Evolutionary conservation across 192 early-diverging fungal genomes (phyloP).

Genomic region (Umbelopsis isabellina): DNA sequence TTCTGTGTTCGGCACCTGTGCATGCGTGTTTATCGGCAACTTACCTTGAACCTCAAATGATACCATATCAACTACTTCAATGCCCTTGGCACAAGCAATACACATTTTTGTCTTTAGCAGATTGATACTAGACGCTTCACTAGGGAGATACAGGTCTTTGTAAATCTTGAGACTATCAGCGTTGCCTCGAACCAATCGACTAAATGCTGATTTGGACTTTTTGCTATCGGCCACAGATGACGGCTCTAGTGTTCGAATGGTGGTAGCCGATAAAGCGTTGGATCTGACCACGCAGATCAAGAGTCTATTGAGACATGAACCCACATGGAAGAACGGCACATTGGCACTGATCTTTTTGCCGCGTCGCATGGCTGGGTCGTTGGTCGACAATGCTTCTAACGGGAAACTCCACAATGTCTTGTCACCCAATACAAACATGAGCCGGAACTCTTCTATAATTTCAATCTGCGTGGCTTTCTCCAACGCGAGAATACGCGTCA

Average conservation of each 20-base stretch:
- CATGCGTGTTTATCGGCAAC: neutral
- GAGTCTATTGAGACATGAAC: conserved; percentile 28
- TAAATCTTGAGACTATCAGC: conserved; percentile 28
- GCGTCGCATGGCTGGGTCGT: conserved; percentile 35
- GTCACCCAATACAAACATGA: conserved; percentile 84
- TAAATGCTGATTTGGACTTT: conserved; percentile 32
- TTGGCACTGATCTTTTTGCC: conserved; percentile 34
- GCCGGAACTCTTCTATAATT: conserved; percentile 73
- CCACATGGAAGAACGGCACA: conserved; percentile 38
- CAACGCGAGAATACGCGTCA: conserved; percentile 62
- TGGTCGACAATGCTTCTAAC: conserved; percentile 47
- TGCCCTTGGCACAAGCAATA: conserved; percentile 88
- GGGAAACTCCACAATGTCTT: conserved; percentile 61
- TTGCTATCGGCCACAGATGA: conserved; percentile 20
- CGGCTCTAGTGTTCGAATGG: conserved; percentile 36
- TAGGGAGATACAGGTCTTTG: conserved; percentile 88
- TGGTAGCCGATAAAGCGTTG: conserved; percentile 27
- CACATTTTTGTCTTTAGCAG: conserved; percentile 84
- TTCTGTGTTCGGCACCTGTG: neutral
- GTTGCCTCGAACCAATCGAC: conserved; percentile 25
- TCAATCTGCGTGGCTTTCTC: conserved; percentile 88
- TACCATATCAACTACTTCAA: conserved; percentile 91
- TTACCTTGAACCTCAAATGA: conserved; percentile 80
- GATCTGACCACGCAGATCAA: conserved; percentile 36
- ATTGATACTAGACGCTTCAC: conserved; percentile 84